Evolutionary conservation across 139 green algal species (phyloP).

Genomic region (Chlorella ohadii): DNA sequence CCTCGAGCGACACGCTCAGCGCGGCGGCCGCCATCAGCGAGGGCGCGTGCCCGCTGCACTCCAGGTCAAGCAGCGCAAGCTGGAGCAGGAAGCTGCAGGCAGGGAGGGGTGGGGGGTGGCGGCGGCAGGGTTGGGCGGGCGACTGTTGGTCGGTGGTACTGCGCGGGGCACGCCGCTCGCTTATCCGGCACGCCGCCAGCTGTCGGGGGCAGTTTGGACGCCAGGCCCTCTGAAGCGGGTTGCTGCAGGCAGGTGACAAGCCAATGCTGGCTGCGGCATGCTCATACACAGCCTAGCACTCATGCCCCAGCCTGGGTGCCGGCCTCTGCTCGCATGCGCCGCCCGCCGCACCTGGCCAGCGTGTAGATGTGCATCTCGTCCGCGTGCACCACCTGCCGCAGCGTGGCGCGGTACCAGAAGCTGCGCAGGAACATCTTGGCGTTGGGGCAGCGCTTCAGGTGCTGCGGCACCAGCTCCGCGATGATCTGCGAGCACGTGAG

Average conservation of each 20-base stretch:
- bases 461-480: slow-evolving; percentile 23
- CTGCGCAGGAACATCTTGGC: slow-evolving; percentile 68
- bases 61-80: slow-evolving; percentile 61
- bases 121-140: background rate
- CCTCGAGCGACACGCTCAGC: slow-evolving; percentile 48
- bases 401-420: slow-evolving; percentile 64
- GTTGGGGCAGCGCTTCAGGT: slow-evolving; percentile 49
- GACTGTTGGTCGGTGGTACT: too few relatives aligned
- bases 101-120: background rate
- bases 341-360: slow-evolving; percentile 50
- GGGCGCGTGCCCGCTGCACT: slow-evolving; percentile 32
- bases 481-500: slow-evolving; percentile 11
- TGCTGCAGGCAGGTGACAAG: too few relatives aligned
- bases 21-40: slow-evolving; percentile 58
- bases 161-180: too few relatives aligned
- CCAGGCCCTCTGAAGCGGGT: too few relatives aligned
- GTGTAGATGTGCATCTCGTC: slow-evolving; percentile 75
- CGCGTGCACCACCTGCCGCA: slow-evolving; percentile 22
- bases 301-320: too few relatives aligned
- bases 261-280: too few relatives aligned
- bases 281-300: too few relatives aligned
- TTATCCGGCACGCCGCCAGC: too few relatives aligned
- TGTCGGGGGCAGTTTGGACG: too few relatives aligned
- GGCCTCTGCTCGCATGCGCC: too few relatives aligned
- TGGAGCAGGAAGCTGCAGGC: slow-evolving; percentile 67